phyloP scores from a whole-genome alignment of 768 basidiomycete species.

The Hirschioporus abietinus region DNA sequence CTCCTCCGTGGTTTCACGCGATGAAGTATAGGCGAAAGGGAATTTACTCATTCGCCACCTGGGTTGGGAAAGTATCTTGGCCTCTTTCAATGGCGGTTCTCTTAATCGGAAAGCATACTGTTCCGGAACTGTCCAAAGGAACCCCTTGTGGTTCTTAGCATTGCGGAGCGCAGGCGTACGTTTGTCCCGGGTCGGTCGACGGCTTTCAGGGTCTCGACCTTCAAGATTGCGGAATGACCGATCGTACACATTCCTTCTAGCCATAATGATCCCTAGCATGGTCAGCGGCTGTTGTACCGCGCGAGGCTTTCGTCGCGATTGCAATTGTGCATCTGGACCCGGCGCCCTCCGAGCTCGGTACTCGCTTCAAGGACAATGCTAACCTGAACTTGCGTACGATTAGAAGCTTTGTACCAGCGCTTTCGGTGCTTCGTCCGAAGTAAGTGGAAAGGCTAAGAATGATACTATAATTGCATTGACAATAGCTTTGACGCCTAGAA shows the following conservation, averaged over 20 bases:
- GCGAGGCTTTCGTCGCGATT: neutral
- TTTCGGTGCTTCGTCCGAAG: neutral
- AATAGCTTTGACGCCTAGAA: neutral
- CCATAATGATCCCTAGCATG: neutral
- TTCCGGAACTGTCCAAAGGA: neutral
- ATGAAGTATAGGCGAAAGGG: neutral
- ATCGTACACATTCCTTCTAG: neutral
- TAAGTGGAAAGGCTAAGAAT: neutral
- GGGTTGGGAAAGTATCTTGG: no score
- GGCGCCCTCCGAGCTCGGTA: neutral
- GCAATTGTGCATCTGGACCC: neutral
- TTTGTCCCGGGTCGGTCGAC: neutral
- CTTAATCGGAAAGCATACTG: neutral
- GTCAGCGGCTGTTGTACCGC: neutral
- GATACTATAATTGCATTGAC: neutral
- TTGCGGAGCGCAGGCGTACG: no score
- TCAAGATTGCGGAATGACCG: neutral
- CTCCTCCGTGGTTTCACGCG: neutral
- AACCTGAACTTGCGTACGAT: neutral
- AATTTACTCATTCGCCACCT: no score
- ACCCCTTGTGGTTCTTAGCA: neutral
- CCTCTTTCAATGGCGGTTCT: neutral
- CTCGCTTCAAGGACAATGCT: neutral
- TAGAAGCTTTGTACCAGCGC: neutral
- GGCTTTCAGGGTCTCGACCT: neutral